phyloP scores from a whole-genome alignment of 2,329 filamentous ascomycete species.

The Fulvia fulva region DNA sequence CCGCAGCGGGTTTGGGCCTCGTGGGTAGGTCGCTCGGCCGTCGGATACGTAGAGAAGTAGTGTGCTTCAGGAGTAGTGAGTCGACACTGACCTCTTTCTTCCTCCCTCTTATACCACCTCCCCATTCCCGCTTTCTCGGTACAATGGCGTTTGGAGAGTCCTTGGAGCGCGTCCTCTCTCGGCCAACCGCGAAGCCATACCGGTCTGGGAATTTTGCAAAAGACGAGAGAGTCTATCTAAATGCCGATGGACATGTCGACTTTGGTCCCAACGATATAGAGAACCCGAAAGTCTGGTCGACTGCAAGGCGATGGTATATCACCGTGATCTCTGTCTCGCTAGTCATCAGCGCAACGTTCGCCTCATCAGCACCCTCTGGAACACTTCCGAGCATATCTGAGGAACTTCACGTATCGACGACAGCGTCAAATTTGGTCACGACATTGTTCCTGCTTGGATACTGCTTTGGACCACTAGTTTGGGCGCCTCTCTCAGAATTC shows the following conservation, averaged over 20 bases:
- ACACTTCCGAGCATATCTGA: constrained; percentile 38
- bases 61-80: neutral
- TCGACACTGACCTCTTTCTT: neutral
- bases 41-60: neutral
- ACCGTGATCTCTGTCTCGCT: constrained; percentile 42
- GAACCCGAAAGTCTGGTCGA: constrained; percentile 48
- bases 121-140: neutral
- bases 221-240: constrained; percentile 41
- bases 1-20: neutral
- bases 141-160: constrained; percentile 16
- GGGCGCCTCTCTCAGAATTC: constrained; percentile 64
- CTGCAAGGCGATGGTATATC: constrained; percentile 35
- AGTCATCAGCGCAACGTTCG: constrained; percentile 55
- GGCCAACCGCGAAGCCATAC: constrained; percentile 52
- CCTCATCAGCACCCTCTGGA: constrained; percentile 43
- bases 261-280: constrained; percentile 51
- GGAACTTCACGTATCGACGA: constrained; percentile 46
- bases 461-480: constrained; percentile 58
- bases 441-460: constrained; percentile 42
- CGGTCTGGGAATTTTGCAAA: constrained; percentile 41
- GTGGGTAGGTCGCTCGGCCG: neutral
- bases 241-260: constrained; percentile 49
- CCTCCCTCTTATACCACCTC: neutral
- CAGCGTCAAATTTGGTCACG: constrained; percentile 33
- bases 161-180: constrained; percentile 47